Conservation (phyloP, 2,329 filamentous ascomycete species). For the Fusarium sp. region DNA sequence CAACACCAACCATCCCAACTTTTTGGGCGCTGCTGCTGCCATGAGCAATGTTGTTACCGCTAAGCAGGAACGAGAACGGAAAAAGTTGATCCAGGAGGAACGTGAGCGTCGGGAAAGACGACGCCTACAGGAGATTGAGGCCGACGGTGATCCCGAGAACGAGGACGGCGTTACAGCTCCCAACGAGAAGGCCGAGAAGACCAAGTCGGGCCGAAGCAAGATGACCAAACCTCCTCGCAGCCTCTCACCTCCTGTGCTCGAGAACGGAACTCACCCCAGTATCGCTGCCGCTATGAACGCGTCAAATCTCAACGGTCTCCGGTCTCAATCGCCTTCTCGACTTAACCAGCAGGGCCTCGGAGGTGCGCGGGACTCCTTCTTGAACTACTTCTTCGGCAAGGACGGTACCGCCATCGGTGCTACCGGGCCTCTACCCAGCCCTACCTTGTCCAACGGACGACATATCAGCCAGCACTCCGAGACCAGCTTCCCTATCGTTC, state of each 20-base stretch:
- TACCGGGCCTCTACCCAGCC: slow-evolving; percentile 51
- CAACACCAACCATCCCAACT: slow-evolving; percentile 99
- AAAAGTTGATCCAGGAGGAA: slow-evolving; percentile 82
- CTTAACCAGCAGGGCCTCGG: slow-evolving; percentile 71
- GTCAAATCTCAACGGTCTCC: slow-evolving; percentile 63
- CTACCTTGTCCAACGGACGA: slow-evolving; percentile 54
- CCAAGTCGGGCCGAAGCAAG: slow-evolving; percentile 52
- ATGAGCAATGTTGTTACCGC: slow-evolving; percentile 97
- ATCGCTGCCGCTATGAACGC: slow-evolving; percentile 69
- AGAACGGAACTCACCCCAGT: slow-evolving; percentile 68
- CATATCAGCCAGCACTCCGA: slow-evolving; percentile 85
- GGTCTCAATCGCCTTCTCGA: slow-evolving; percentile 58
- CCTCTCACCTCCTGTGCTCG: slow-evolving; percentile 83
- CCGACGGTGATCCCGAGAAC: slow-evolving; percentile 78
- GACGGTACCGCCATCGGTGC: slow-evolving; percentile 69
- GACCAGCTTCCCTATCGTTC: slow-evolving; percentile 84
- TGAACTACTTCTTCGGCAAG: slow-evolving; percentile 99
- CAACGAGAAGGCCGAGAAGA: slow-evolving; percentile 64
- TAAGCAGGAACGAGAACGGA: slow-evolving; percentile 94
- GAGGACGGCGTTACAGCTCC: slow-evolving; percentile 58
- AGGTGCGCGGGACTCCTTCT: slow-evolving; percentile 85
- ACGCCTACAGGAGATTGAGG: slow-evolving; percentile 83
- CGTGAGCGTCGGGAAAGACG: slow-evolving; percentile 86
- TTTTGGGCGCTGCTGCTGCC: slow-evolving; percentile 93
- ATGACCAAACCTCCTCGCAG: slow-evolving; percentile 70